Conservation (phyloP, 2,329 filamentous ascomycete genomes). For the Botrytis cinerea region DNA sequence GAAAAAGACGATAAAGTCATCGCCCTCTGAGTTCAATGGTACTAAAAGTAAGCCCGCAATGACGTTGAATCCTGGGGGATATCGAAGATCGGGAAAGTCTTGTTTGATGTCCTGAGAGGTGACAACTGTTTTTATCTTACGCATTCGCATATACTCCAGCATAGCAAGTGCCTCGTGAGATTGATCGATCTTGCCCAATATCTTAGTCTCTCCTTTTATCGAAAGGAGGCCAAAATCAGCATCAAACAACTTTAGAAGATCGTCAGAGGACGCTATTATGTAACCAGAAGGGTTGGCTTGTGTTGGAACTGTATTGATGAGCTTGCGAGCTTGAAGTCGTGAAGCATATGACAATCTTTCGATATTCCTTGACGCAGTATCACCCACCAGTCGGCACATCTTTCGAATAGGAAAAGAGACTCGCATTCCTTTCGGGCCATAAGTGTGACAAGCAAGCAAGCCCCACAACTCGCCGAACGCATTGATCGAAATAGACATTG, state of each 20-base stretch:
- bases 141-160: conserved; percentile 80
- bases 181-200: conserved; percentile 72
- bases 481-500: conserved; percentile 92
- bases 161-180: conserved; percentile 82
- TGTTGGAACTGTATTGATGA: conserved; percentile 83
- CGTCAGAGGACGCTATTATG: conserved; percentile 86
- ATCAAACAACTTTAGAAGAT: conserved; percentile 79
- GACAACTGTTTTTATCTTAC: conserved; percentile 71
- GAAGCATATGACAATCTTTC: conserved; percentile 85
- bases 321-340: conserved; percentile 78
- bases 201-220: conserved; percentile 85
- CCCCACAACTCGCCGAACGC: conserved; percentile 87
- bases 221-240: conserved; percentile 85
- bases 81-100: conserved; percentile 81
- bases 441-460: conserved; percentile 81
- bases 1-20: conserved; percentile 90
- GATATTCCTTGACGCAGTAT: conserved; percentile 83
- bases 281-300: conserved; percentile 83
- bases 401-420: conserved; percentile 89
- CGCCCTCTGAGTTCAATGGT: conserved; percentile 72
- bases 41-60: conserved; percentile 82
- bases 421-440: conserved; percentile 77
- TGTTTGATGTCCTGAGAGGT: conserved; percentile 73
- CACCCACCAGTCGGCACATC: conserved; percentile 85
- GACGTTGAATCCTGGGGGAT: conserved; percentile 74